Evolutionary conservation across 1,139 yeast genomes (phyloP).

Genomic region (Debaryomyces nepalensis): DNA sequence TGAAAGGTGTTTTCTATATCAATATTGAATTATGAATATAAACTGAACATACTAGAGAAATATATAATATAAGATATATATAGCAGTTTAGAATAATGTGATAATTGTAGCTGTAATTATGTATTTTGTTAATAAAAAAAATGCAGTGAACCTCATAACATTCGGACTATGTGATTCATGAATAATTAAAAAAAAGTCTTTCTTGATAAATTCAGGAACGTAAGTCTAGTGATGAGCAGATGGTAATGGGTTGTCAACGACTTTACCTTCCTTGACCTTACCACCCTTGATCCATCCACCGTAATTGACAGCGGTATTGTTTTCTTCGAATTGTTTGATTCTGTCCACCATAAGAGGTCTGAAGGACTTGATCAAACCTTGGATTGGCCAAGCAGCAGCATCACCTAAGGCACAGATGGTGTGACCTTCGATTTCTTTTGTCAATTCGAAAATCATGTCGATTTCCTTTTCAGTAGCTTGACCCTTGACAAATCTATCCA

Average conservation of each 20-base stretch:
- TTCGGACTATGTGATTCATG: conserved; percentile 3
- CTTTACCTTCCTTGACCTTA: conserved; percentile 65
- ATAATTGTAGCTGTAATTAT: conserved; percentile 5
- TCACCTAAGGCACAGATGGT: conserved; percentile 91
- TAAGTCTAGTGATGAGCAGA: conserved; percentile 40
- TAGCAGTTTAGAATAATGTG: conserved; percentile 2
- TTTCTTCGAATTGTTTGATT: conserved; percentile 54
- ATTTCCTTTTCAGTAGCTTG: conserved; percentile 81
- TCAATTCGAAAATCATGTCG: conserved; percentile 79
- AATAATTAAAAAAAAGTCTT: conserved; percentile 3
- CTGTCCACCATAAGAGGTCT: conserved; percentile 80
- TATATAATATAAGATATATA: conserved; percentile 6
- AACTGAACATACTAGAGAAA: conserved; percentile 1
- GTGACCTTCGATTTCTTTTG: conserved; percentile 87
- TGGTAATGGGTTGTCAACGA: conserved; percentile 63
- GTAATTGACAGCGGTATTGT: conserved; percentile 49
- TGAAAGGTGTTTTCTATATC: conserved; percentile 1
- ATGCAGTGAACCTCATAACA: conserved; percentile 8
- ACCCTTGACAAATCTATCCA: conserved; percentile 79
- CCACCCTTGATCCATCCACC: conserved; percentile 84
- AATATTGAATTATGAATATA: conserved; percentile 8
- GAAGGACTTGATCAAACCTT: conserved; percentile 82
- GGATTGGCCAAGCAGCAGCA: conserved; percentile 93
- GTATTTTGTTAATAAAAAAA: conserved; percentile 9
- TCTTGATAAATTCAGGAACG: neutral